Evolutionary conservation across 768 basidiomycete genomes (phyloP), one percentile per base, ranked within the genome.

Genomic region (Phylloporus scabripes): DNA sequence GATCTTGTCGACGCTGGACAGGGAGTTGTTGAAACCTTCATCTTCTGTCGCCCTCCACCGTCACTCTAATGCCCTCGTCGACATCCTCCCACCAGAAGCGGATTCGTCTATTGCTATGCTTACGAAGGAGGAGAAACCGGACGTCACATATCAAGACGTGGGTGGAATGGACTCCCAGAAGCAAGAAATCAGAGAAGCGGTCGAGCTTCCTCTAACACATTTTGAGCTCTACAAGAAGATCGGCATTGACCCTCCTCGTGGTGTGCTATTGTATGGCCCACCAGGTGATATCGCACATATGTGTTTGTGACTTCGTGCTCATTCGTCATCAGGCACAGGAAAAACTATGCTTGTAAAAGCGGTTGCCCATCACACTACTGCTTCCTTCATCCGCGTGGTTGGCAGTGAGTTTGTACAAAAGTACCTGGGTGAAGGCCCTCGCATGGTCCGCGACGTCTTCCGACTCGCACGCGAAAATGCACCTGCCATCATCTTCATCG

Each of bases 261-360:
- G 96, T 71, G 96, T 99, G 2, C 71, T 99, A 47, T 77, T 99
- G 12, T 97, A 96, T 62, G 96, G 96, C 1, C 96, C 96, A 29
- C 96, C 96, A 62, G 95, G 94, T 88, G 28, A 61, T 42, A 76
- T 18, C 59, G 12, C 23, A 26, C 44, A 4, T 12, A 34, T 45
- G 2, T 15, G 21, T 6, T 43, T 39, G 14, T 26, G 36, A 4
- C 23, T 36, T 33, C 10, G 5, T 23, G 7, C 52, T 56, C 34
- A 61, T 48, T 34, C n/a, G n/a, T 39, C 21, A 10, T 20, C 46
- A 93, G 95, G 96, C 53, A 99, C 96, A 2, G 96, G 96, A 24
- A 99, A 99, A 74, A 99, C 96, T 2, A 97, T 99, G 94, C 75
- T 99, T 54, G 96, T 98, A 45, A 99, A 98, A 68, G 96, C 96